Conservation (phyloP, 257 asterid genomes). For the Orobanche coerulescens region DNA sequence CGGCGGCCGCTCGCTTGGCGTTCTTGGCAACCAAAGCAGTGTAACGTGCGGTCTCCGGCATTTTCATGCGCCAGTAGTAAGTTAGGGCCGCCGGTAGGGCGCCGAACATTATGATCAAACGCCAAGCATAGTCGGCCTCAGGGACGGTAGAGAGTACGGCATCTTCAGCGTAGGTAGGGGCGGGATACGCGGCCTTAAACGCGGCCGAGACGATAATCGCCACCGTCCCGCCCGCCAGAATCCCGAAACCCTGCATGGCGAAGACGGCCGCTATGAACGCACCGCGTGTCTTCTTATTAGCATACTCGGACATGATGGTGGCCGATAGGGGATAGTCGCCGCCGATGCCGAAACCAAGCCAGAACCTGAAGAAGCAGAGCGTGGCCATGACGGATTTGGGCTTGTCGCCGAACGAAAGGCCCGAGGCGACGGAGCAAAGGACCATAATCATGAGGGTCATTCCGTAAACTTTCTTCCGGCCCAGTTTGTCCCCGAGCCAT, state of each 20-base stretch:
- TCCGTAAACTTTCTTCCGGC: conserved; percentile 60
- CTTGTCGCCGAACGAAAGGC: conserved; percentile 37
- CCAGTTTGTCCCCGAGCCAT: conserved; percentile 65
- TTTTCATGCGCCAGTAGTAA: conserved; percentile 60
- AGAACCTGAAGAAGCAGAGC: conserved; percentile 62
- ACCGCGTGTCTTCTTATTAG: conserved; percentile 61
- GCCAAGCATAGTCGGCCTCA: conserved; percentile 54
- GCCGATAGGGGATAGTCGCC: conserved; percentile 76
- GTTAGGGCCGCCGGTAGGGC: conserved; percentile 49
- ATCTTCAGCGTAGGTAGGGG: conserved; percentile 26
- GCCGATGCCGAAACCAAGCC: conserved; percentile 73
- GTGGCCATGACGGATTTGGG: conserved; percentile 54
- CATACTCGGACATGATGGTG: conserved; percentile 68
- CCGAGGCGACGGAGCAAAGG: conserved; percentile 45
- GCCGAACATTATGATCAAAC: conserved; percentile 50
- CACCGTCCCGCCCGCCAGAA: conserved; percentile 45
- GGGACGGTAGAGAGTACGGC: conserved; percentile 34
- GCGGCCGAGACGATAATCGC: conserved; percentile 34
- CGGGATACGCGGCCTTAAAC: conserved; percentile 30
- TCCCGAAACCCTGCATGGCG: conserved; percentile 76
- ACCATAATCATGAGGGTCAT: conserved; percentile 55
- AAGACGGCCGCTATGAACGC: conserved; percentile 70
- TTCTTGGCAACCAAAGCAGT: conserved; percentile 47
- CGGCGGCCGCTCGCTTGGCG: conserved; percentile 38
- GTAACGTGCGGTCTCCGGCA: conserved; percentile 64